Evolutionary conservation across 176 grass and related monocot species (phyloP), one percentile per base, ranked within the genome.

Genomic region (Eleusine indica): DNA sequence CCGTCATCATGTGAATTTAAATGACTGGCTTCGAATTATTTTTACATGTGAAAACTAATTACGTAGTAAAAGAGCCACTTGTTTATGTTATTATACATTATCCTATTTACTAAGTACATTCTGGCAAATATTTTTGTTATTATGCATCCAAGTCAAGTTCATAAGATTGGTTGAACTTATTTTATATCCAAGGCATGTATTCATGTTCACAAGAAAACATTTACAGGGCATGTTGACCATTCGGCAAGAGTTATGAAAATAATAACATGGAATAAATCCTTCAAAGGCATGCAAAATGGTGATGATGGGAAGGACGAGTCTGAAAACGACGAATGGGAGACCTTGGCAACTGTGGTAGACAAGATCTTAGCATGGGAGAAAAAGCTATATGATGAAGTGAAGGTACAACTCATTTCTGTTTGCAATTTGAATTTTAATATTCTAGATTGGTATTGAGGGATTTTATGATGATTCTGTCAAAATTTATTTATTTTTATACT

Each of bases 351-450:
- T 60, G 89, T 96, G 32, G 79, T 99, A 69, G 97, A 99, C 87
- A 99, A 99, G 75, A 96, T 99, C 58, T 79, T 99, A 78, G 97
- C 97, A 21, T 99, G 97, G 97, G 97, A 99, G 70, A 99, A 99
- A 87, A 99, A 96, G 57, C 82, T 99, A 40, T 99, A 94, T 86
- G 97, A 99, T 65, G 97, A 99, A 99, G 89, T 99, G 68, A 99
- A 99, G 97, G 97, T 99, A 22, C 16, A 85, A 80, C 3, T 72
- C 32, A 80, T 81, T 83, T 73, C 49, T 3, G 21, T 25, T 51
- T 44, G 37, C 53, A 68, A 21, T 69, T 61, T 74, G 21, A 49
- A 35, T 12, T 51, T 78, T 4, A 14, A 38, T 60, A 30, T 52
- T 68, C 21, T 82, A 40, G 70, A 82, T 9, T 65, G 39, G 53